These are phyloP conservation scores for Globomyces pollinis-pini DNA, from an alignment of 192 early-diverging fungal genomes.

Conservation along the genomic window DNA sequence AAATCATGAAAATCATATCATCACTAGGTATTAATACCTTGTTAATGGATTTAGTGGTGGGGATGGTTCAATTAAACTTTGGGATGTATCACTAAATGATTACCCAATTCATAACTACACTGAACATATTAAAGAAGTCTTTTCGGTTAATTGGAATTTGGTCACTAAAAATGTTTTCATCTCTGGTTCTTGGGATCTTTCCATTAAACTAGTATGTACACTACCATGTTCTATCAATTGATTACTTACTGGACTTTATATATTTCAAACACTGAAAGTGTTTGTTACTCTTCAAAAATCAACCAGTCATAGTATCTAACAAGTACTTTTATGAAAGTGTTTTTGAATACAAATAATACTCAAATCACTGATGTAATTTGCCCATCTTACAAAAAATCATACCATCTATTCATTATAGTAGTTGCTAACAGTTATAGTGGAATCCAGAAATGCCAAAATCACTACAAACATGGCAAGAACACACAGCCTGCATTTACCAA, in stretches of 20 bases:
- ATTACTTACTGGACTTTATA: not conserved
- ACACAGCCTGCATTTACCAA: constrained; percentile 88
- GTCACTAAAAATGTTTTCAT: constrained; percentile 81
- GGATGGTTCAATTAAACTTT: constrained; percentile 92
- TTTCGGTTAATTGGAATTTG: constrained; percentile 92
- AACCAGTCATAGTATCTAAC: too few relatives aligned
- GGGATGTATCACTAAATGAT: constrained; percentile 81
- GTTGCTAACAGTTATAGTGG: constrained; percentile 56
- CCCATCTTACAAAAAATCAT: not conserved
- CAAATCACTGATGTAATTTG: too few relatives aligned
- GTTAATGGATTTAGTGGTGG: too few relatives aligned
- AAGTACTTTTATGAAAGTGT: not conserved
- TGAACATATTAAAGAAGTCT: constrained; percentile 91
- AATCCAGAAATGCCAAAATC: constrained; percentile 68
- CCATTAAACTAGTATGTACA: constrained; percentile 78
- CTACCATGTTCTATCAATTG: too few relatives aligned
- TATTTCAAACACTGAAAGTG: too few relatives aligned
- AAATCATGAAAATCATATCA: constrained; percentile 87
- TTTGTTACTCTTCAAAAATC: too few relatives aligned
- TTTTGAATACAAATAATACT: too few relatives aligned
- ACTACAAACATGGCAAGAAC: constrained; percentile 78
- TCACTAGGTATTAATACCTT: constrained; percentile 75
- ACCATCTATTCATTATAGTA: too few relatives aligned
- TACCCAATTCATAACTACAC: constrained; percentile 85
- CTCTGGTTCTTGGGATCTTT: constrained; percentile 90